A percentile compares a stretch with the other conserved stretches of the same genome.
Conservation (phyloP, 371 early-diverging fungal genomes). For the Zopfochytrium polystomum region DNA sequence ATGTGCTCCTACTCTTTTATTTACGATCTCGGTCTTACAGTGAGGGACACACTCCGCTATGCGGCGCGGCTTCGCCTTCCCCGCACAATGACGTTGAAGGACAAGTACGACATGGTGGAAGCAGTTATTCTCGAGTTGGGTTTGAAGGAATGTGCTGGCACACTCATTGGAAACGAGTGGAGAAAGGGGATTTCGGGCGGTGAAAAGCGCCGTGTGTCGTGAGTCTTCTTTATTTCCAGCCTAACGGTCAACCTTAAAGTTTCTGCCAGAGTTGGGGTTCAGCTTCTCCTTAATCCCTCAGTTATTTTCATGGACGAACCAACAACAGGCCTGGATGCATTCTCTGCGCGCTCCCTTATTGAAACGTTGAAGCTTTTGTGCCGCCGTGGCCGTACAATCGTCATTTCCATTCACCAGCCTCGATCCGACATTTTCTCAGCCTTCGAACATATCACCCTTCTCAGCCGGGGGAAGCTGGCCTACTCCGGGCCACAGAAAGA, state of each 20-base stretch:
- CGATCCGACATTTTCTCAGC: slow-evolving; percentile 83
- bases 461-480: slow-evolving; percentile 74
- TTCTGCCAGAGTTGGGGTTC: slow-evolving; percentile 69
- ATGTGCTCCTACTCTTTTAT: neutral
- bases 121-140: slow-evolving; percentile 76
- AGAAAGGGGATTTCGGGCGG: slow-evolving; percentile 66
- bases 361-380: slow-evolving; percentile 56
- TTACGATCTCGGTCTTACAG: neutral
- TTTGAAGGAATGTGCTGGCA: slow-evolving; percentile 71
- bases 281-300: slow-evolving; percentile 66
- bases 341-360: slow-evolving; percentile 39
- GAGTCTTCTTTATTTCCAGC: slow-evolving; percentile 7
- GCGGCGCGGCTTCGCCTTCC: slow-evolving; percentile 77
- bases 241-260: neutral
- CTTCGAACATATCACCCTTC: slow-evolving; percentile 83
- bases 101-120: slow-evolving; percentile 55
- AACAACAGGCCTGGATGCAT: slow-evolving; percentile 70
- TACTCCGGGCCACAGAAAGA: slow-evolving; percentile 67
- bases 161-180: slow-evolving; percentile 86
- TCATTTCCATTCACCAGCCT: slow-evolving; percentile 92
- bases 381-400: slow-evolving; percentile 61
- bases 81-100: slow-evolving; percentile 46
- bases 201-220: slow-evolving; percentile 44
- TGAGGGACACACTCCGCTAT: slow-evolving; percentile 66
- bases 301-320: slow-evolving; percentile 92